A percentile compares a stretch with the other conserved stretches of the same genome.
These are phyloP conservation scores for Beauveria brongniartii DNA, from an alignment of 2,329 filamentous ascomycete genomes.

Conservation along the genomic window DNA sequence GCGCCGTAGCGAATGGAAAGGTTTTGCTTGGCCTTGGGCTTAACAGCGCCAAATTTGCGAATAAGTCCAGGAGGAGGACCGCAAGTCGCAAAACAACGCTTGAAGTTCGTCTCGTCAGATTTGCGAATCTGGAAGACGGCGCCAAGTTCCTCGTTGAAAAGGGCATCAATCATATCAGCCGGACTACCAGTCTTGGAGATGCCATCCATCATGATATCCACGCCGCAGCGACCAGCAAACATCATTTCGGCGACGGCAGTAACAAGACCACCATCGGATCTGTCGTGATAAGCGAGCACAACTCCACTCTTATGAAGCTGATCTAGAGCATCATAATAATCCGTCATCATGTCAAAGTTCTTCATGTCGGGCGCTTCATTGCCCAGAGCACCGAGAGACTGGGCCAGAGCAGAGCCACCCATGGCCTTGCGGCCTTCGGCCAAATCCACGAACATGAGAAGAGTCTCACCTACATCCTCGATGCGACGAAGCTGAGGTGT, in stretches of 20 bases:
- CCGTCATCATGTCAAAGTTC: constrained; percentile 69
- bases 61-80: constrained; percentile 76
- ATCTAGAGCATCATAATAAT: constrained; percentile 82
- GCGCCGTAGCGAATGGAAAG: constrained; percentile 67
- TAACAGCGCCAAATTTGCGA: constrained; percentile 73
- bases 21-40: constrained; percentile 60
- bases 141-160: constrained; percentile 96
- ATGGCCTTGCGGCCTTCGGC: constrained; percentile 72
- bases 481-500: constrained; percentile 77
- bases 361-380: constrained; percentile 80
- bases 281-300: constrained; percentile 90
- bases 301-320: constrained; percentile 51
- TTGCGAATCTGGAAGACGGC: constrained; percentile 93
- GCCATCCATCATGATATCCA: constrained; percentile 75
- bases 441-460: constrained; percentile 87
- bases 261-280: constrained; percentile 85
- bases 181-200: constrained; percentile 55
- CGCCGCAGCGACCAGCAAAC: constrained; percentile 87
- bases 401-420: constrained; percentile 85
- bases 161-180: constrained; percentile 60
- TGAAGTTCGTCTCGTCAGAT: constrained; percentile 76
- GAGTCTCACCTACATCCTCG: constrained; percentile 81
- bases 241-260: constrained; percentile 95
- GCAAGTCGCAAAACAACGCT: constrained; percentile 82
- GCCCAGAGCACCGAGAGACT: constrained; percentile 80